A percentile compares a stretch with the other conserved stretches of the same genome.
Evolutionary conservation across 768 basidiomycete species (phyloP).

Genomic region (Rickenella mellea): DNA sequence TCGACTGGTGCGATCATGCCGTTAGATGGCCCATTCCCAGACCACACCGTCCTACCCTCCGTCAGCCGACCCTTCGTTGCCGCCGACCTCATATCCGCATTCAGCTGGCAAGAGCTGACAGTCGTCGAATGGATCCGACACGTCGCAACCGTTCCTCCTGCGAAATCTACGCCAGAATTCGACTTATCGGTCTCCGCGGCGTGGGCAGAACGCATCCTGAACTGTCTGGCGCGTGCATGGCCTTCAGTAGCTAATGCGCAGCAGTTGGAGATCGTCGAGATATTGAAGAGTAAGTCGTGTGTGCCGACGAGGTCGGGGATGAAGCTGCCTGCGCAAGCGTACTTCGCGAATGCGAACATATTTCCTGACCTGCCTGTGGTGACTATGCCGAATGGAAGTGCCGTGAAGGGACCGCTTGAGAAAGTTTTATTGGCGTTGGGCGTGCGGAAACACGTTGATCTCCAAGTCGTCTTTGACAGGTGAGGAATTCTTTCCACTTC

Average conservation of each 20-base stretch:
- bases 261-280: slow-evolving; percentile 36
- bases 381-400: slow-evolving; percentile 50
- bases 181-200: slow-evolving; percentile 55
- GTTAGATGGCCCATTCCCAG: slow-evolving; percentile 65
- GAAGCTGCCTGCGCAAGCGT: slow-evolving; percentile 60
- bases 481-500: slow-evolving; percentile 18
- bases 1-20: slow-evolving; percentile 50
- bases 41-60: slow-evolving; percentile 56
- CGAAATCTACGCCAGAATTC: slow-evolving; percentile 33
- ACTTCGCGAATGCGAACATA: slow-evolving; percentile 78
- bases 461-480: slow-evolving; percentile 90
- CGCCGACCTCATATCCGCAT: slow-evolving; percentile 38
- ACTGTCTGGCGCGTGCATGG: slow-evolving; percentile 64
- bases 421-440: slow-evolving; percentile 64
- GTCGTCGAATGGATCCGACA: slow-evolving; percentile 68
- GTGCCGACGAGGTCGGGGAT: slow-evolving; percentile 72
- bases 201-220: slow-evolving; percentile 78
- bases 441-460: slow-evolving; percentile 84
- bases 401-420: slow-evolving; percentile 64
- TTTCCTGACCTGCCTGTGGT: slow-evolving; percentile 87
- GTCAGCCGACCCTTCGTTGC: slow-evolving; percentile 53
- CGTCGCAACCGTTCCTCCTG: slow-evolving; percentile 40
- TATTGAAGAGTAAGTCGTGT: slow-evolving; percentile 44
- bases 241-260: slow-evolving; percentile 40
- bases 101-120: slow-evolving; percentile 75